These are phyloP conservation scores for Strigomonas culicis DNA, from an alignment of 208 protist species.

Conservation along the genomic window DNA sequence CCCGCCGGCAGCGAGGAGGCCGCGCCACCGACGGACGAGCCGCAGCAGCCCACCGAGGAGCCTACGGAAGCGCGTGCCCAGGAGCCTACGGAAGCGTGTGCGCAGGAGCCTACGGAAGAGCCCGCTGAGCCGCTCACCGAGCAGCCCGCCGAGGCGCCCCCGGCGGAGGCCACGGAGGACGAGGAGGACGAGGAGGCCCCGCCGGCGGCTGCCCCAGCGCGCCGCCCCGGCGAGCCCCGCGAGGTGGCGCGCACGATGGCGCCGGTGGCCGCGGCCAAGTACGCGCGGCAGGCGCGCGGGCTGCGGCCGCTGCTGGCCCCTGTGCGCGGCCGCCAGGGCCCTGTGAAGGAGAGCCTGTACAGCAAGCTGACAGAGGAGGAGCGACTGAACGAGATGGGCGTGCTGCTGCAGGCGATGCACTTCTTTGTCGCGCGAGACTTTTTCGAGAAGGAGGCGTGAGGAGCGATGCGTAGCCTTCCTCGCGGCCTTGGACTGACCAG, in stretches of 20 bases:
- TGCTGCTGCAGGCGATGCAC: slow-evolving; percentile 80
- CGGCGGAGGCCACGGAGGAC: background rate
- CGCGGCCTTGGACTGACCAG: no score
- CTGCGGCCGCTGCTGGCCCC: background rate
- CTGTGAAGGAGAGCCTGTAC: slow-evolving; percentile 42
- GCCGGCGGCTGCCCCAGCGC: slow-evolving; percentile 22
- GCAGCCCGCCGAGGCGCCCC: background rate
- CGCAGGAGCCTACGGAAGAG: background rate
- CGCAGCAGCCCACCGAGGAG: background rate
- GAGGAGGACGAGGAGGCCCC: slow-evolving; percentile 30
- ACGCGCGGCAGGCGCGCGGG: slow-evolving; percentile 8
- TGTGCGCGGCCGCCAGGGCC: background rate
- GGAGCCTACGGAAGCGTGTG: background rate
- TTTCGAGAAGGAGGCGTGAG: slow-evolving; percentile 30
- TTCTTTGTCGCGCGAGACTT: slow-evolving; percentile 78
- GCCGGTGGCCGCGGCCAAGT: slow-evolving; percentile 54
- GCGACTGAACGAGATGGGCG: slow-evolving; percentile 53
- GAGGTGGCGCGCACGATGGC: slow-evolving; percentile 59
- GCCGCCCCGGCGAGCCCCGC: slow-evolving; percentile 6
- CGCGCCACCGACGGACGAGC: background rate
- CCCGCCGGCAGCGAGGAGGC: background rate
- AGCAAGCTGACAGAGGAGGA: slow-evolving; percentile 72
- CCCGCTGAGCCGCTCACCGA: background rate
- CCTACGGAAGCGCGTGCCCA: no score
- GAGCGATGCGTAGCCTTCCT: no score